A percentile compares a stretch with the other conserved stretches of the same genome.
Conservation (phyloP, 441 rosid genomes). For the Pelargonium fulgidum region DNA sequence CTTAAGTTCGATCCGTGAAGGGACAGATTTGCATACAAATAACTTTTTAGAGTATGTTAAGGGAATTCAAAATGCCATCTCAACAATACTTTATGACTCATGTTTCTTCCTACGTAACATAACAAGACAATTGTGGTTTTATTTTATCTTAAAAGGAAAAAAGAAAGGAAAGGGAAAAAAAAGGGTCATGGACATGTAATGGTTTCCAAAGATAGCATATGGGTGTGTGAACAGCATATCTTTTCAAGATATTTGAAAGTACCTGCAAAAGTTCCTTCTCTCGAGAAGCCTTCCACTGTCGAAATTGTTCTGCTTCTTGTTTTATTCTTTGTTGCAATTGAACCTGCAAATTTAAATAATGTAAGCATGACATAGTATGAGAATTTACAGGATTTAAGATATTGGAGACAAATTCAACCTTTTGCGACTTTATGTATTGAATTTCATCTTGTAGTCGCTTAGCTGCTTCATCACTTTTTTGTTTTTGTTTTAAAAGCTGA, state of each 20-base stretch:
- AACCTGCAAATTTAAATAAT: conserved; percentile 17
- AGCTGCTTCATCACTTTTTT: conserved; percentile 93
- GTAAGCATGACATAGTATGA: not conserved
- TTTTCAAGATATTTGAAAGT: not conserved
- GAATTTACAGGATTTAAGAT: not conserved
- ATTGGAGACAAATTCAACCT: conserved; percentile 38
- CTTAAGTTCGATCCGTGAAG: not conserved
- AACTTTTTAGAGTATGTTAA: too few species aligned
- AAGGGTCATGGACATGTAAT: too few species aligned
- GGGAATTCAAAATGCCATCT: not conserved
- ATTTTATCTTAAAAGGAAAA: not conserved
- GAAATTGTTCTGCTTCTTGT: conserved; percentile 31
- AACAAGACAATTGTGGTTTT: not conserved
- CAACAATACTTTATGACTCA: not conserved
- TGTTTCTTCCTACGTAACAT: conserved; percentile 12
- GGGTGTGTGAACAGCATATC: not conserved
- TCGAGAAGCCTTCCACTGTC: conserved; percentile 31
- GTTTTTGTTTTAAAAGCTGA: conserved; percentile 90
- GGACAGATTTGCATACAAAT: not conserved
- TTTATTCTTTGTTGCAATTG: conserved; percentile 30
- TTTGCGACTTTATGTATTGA: conserved; percentile 88
- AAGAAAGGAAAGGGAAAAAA: too few species aligned
- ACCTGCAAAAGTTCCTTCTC: conserved; percentile 32
- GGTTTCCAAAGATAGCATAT: not conserved
- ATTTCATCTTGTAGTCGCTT: conserved; percentile 90